Evolutionary conservation across 2,329 filamentous ascomycete species (phyloP).

Genomic region (Botrytis porri): DNA sequence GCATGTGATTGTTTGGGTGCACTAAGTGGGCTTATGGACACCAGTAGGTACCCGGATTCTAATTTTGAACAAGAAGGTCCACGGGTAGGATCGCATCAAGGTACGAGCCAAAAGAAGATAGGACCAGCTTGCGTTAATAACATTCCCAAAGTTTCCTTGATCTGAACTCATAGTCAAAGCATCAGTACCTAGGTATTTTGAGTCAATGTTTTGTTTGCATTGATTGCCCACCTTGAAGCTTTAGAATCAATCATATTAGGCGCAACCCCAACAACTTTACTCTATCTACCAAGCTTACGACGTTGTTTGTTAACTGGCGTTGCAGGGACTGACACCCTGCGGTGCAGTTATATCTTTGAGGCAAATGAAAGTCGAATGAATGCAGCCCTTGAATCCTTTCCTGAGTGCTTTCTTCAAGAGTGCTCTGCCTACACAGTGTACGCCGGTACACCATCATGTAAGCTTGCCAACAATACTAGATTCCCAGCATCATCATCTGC

Average conservation of each 20-base stretch:
- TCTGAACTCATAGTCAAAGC: conserved; percentile 1
- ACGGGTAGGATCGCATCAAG: conserved; percentile 9
- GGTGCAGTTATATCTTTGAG: conserved; percentile 31
- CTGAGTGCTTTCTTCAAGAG: conserved; percentile 98
- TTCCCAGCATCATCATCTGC: conserved; percentile 22
- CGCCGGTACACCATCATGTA: conserved; percentile 83
- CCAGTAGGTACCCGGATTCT: conserved; percentile 12
- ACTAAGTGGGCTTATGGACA: conserved; percentile 17
- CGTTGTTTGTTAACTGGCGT: conserved; percentile 17
- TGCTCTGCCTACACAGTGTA: conserved; percentile 86
- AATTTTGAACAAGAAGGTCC: conserved; percentile 8
- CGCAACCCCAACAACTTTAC: neutral
- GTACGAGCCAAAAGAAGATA: conserved; percentile 3
- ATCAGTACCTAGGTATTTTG: neutral
- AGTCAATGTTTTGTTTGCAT: conserved; percentile 10
- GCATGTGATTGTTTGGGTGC: conserved; percentile 15
- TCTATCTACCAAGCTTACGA: conserved; percentile 1
- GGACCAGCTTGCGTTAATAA: conserved; percentile 5
- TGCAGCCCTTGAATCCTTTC: conserved; percentile 99
- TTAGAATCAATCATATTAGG: conserved; percentile 2
- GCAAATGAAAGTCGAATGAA: conserved; percentile 55
- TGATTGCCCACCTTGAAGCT: conserved; percentile 3
- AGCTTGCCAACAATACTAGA: conserved; percentile 27
- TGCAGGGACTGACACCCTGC: conserved; percentile 30
- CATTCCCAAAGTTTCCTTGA: conserved; percentile 4